Evolutionary conservation across 192 early-diverging fungal genomes (phyloP).

Genomic region (Coemansia sp.): DNA sequence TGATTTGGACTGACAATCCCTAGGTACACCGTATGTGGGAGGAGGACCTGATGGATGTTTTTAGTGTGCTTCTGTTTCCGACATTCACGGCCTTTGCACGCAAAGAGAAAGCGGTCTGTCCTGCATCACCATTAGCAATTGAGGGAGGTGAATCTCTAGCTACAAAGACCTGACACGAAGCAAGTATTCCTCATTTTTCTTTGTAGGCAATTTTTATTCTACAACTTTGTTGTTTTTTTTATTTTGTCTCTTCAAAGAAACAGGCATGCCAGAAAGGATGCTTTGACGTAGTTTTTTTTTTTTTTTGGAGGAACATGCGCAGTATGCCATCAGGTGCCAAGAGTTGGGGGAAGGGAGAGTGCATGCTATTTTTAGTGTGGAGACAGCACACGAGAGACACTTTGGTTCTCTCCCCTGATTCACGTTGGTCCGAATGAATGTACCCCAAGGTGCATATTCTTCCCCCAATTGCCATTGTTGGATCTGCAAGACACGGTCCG

Average conservation of each 20-base stretch:
- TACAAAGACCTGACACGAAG: constrained; percentile 3
- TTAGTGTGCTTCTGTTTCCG: not conserved
- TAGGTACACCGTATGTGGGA: not conserved
- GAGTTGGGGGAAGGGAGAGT: constrained; percentile 11
- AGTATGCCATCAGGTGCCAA: constrained; percentile 13
- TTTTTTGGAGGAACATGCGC: not conserved
- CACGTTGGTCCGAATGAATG: constrained; percentile 5
- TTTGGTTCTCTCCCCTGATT: constrained; percentile 2
- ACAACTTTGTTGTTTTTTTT: not conserved
- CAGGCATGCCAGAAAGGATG: not conserved
- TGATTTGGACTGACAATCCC: not conserved
- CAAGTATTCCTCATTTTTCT: not conserved
- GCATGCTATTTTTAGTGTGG: constrained; percentile 11
- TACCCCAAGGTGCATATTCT: constrained; percentile 4
- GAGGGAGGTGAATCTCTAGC: not conserved
- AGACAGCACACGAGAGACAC: not conserved
- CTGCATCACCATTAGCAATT: constrained; percentile 1
- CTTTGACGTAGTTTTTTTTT: not conserved
- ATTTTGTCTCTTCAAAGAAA: not conserved
- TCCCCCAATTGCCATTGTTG: not conserved
- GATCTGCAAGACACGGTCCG: constrained; percentile 5
- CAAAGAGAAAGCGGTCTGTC: constrained; percentile 7
- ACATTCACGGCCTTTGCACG: not conserved
- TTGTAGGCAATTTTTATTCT: not conserved
- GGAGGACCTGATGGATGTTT: not conserved